phyloP scores from a whole-genome alignment of 495 filamentous ascomycete genomes.

The Cladorrhinum samala region DNA sequence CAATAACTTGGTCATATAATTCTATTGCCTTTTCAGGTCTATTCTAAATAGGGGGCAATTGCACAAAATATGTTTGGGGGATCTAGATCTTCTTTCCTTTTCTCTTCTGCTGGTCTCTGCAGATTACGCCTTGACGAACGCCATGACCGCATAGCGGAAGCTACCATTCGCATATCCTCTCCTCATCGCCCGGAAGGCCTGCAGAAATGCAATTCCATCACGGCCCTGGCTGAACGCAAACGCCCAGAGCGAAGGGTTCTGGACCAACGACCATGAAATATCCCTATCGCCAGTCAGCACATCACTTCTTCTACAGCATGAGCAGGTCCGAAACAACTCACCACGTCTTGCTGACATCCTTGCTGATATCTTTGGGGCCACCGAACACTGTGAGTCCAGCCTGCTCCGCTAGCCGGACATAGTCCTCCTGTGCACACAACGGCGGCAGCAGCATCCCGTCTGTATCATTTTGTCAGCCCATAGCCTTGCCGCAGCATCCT shows the following conservation, averaged over 20 bases:
- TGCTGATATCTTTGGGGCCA: constrained; percentile 49
- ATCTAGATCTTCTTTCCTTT: background rate
- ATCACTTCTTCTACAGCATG: background rate
- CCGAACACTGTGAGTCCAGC: constrained; percentile 40
- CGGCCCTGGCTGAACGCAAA: constrained; percentile 52
- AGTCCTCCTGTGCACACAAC: constrained; percentile 43
- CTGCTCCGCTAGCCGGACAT: constrained; percentile 39
- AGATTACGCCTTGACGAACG: constrained; percentile 39
- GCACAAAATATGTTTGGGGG: background rate
- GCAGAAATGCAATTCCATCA: constrained; percentile 52
- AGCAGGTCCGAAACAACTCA: constrained; percentile 26
- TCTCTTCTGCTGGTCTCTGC: background rate
- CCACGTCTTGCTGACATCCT: constrained; percentile 53
- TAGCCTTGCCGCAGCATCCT: background rate
- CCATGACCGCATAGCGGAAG: constrained; percentile 53
- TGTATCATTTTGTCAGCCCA: constrained; percentile 7
- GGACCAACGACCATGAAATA: constrained; percentile 53
- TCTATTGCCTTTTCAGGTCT: background rate
- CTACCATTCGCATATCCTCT: constrained; percentile 52
- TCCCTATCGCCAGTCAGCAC: constrained; percentile 37
- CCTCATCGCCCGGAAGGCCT: constrained; percentile 54
- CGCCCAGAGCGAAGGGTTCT: constrained; percentile 51
- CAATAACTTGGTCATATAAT: constrained; percentile 3
- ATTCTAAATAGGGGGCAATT: constrained; percentile 1
- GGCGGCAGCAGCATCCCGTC: constrained; percentile 54